phyloP scores from a whole-genome alignment of 1,284 basidiomycete genomes.

The Sanghuangporus sanghuang region DNA sequence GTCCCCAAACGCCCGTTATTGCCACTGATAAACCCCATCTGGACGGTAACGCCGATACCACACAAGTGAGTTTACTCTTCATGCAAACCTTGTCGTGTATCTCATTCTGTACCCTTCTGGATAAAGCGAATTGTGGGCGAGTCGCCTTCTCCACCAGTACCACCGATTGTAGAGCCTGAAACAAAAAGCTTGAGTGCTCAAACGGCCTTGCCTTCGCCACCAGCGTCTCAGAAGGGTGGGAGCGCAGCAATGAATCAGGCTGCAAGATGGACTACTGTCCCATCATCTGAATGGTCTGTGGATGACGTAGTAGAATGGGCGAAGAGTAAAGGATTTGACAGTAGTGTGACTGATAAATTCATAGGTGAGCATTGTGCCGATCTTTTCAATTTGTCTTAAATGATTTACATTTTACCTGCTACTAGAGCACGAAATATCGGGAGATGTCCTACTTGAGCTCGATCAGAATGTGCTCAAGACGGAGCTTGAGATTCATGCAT shows the following conservation, averaged over 20 bases:
- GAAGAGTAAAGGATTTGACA: constrained; percentile 80
- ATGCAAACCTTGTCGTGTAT: background rate
- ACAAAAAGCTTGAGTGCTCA: background rate
- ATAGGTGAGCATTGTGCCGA: constrained; percentile 47
- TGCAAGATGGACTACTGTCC: constrained; percentile 19
- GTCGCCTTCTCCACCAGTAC: background rate
- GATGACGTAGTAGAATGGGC: constrained; percentile 92
- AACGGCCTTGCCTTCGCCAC: constrained; percentile 16
- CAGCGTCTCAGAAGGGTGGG: constrained; percentile 11
- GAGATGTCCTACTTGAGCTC: constrained; percentile 93
- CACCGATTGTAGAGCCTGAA: background rate
- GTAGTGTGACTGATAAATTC: constrained; percentile 80
- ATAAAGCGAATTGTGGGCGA: background rate
- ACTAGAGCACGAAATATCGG: constrained; percentile 95
- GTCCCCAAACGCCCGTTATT: background rate
- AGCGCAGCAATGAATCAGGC: background rate
- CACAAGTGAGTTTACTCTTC: background rate
- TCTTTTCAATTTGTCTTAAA: background rate
- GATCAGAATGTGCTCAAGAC: constrained; percentile 87
- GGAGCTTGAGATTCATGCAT: constrained; percentile 94
- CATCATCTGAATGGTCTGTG: constrained; percentile 79
- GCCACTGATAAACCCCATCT: constrained; percentile 16
- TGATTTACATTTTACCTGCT: constrained; percentile 10
- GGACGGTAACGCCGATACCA: background rate
- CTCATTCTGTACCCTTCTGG: background rate